Evolutionary conservation across 495 filamentous ascomycete genomes (phyloP).

Genomic region (Cetradonia linearis): DNA sequence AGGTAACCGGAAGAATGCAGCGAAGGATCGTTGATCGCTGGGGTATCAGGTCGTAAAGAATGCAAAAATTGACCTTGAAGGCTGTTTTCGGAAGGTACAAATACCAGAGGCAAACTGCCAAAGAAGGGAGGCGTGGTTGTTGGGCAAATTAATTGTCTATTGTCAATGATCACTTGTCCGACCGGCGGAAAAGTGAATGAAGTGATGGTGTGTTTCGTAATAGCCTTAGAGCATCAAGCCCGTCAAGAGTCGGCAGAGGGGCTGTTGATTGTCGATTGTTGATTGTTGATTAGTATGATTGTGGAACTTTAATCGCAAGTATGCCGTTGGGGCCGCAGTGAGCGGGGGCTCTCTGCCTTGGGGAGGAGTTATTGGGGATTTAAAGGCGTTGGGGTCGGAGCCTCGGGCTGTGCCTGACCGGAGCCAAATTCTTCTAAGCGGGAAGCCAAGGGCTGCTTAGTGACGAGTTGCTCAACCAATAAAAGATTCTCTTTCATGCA

Average conservation of each 20-base stretch:
- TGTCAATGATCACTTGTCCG: constrained; percentile 10
- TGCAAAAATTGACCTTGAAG: neutral
- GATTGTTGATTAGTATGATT: no score
- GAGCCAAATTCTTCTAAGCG: constrained; percentile 13
- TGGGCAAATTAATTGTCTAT: constrained; percentile 3
- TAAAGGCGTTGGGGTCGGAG: constrained; percentile 13
- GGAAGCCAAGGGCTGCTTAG: constrained; percentile 17
- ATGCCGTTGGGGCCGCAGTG: constrained; percentile 15
- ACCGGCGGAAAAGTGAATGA: constrained; percentile 17
- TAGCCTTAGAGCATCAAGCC: constrained; percentile 18
- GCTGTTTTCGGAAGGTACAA: neutral
- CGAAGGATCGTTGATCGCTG: constrained; percentile 10
- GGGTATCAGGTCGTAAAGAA: neutral
- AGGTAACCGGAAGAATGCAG: constrained; percentile 2
- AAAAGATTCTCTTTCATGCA: constrained; percentile 1
- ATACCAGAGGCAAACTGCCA: constrained; percentile 1
- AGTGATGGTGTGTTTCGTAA: constrained; percentile 16
- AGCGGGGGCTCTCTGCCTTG: constrained; percentile 17
- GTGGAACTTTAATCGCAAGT: constrained; percentile 7
- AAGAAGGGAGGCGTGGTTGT: neutral
- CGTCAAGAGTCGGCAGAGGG: constrained; percentile 12
- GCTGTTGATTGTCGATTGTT: neutral
- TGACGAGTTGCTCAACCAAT: constrained; percentile 10
- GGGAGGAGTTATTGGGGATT: neutral
- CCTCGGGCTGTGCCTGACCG: constrained; percentile 23